A percentile compares a stretch with the other conserved stretches of the same genome.
Conservation (phyloP, 176 grass and related monocot species). For the Oryza coarctata region DNA sequence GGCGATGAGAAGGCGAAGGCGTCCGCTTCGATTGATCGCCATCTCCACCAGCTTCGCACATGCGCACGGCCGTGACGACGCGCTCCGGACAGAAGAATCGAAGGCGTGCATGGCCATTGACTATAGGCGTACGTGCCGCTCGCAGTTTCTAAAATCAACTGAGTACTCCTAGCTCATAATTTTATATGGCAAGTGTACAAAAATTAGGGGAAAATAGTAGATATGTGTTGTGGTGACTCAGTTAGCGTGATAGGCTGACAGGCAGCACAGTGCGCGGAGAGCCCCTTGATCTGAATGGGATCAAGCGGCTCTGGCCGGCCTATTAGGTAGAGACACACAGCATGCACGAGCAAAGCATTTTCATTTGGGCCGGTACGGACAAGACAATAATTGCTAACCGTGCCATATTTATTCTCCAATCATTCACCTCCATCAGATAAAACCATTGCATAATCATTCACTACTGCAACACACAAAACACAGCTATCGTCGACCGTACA, state of each 20-base stretch:
- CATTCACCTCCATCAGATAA: conserved; percentile 28
- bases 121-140: neutral
- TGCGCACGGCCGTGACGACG: conserved; percentile 18
- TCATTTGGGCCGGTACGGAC: conserved; percentile 33
- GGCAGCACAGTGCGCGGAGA: conserved; percentile 6
- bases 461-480: neutral
- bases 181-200: neutral
- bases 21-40: too few relatives aligned
- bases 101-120: conserved; percentile 12
- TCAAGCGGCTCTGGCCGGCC: neutral
- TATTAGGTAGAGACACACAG: neutral
- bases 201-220: neutral
- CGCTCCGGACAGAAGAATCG: conserved; percentile 34
- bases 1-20: neutral
- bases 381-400: conserved; percentile 27
- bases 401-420: conserved; percentile 45
- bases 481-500: neutral
- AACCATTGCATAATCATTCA: neutral
- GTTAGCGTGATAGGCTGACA: conserved; percentile 3
- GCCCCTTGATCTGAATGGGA: conserved; percentile 7
- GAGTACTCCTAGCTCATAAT: neutral
- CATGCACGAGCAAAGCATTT: conserved; percentile 5
- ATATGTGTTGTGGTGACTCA: neutral
- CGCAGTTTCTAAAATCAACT: neutral
- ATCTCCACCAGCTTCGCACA: conserved; percentile 16